Evolutionary conservation across 176 grass and related monocot species (phyloP), one percentile per base, ranked within the genome.

Genomic region (maize (Zea mays)): DNA sequence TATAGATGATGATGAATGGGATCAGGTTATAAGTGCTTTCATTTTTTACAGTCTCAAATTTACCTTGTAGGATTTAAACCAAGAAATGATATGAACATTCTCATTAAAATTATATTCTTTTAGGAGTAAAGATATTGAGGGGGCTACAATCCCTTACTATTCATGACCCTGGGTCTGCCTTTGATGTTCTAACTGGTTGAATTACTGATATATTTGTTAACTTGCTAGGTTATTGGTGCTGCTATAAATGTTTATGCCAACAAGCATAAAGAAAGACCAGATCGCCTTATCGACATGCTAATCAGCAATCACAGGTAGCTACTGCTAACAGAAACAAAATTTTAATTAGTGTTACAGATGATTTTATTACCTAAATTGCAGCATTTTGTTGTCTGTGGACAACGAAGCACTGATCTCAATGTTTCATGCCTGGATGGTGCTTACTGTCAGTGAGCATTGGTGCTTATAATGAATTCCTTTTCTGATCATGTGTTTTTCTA

Each of bases 221-320:
- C 72, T 83, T 77, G 61, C 83, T 83, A 94, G 94, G 95, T 98
- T 77, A 70, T 98, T 74, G 90, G 87, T 40, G 87, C 89, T 71
- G 89, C 91, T 59, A 92, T 98, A 83, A 92, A 85, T 81, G 88
- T 98, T 75, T 98, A 98, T 82, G 95, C 90, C 51, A 98, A 82
- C 72, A 98, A 90, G 76, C 95, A 98, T 65, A 98, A 86, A 88
- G 91, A 98, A 82, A 84, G 95, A 61, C 89, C 95, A 72, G 95
- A 98, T 83, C 92, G 88, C 72, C 91, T 98, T 48, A 93, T 98
- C 72, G 95, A 98, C 67, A 98, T 98, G 91, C 68, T 98, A 78
- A 81, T 92, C 55, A 98, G 95, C 71, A 92, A 82, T 65, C 95
- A 98, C 87, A 98, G 94, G 94, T 97, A 87, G 47, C 34, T 62